Evolutionary conservation across 805 yeast genomes (phyloP).

Genomic region (Saccharomycopsis oosterbeekiorum): DNA sequence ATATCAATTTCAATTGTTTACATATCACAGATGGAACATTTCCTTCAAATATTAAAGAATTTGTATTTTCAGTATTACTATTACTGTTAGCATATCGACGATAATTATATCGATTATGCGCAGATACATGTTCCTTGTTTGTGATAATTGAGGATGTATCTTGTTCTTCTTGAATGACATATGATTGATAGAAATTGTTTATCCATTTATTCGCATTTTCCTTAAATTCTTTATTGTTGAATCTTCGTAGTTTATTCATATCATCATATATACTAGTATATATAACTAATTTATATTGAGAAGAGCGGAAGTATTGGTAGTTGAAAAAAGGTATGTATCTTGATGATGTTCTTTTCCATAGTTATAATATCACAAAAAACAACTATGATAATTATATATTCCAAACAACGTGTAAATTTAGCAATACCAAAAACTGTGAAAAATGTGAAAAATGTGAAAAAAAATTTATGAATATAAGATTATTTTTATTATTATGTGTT

Average conservation of each 20-base stretch:
- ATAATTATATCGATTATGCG: not conserved
- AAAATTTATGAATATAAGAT: not conserved
- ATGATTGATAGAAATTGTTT: not conserved
- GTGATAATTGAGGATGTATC: not conserved
- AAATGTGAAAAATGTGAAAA: too few species aligned
- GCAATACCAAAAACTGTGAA: not conserved
- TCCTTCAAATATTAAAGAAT: not conserved
- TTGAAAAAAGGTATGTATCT: not conserved
- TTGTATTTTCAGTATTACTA: not conserved
- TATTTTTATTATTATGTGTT: not conserved
- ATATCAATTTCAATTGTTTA: not conserved
- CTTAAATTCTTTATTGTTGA: not conserved
- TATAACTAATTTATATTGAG: not conserved
- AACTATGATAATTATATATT: not conserved
- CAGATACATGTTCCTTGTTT: not conserved
- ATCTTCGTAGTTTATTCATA: constrained; percentile 1
- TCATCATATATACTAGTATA: not conserved
- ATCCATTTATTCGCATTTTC: not conserved
- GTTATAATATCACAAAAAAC: not conserved
- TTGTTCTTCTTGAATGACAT: not conserved
- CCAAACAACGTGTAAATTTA: not conserved
- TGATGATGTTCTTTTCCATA: not conserved
- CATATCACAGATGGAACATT: not conserved
- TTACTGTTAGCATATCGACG: not conserved
- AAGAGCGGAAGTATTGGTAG: not conserved